Conservation (phyloP, 306 rosid species). For the Acmispon strigosus region DNA sequence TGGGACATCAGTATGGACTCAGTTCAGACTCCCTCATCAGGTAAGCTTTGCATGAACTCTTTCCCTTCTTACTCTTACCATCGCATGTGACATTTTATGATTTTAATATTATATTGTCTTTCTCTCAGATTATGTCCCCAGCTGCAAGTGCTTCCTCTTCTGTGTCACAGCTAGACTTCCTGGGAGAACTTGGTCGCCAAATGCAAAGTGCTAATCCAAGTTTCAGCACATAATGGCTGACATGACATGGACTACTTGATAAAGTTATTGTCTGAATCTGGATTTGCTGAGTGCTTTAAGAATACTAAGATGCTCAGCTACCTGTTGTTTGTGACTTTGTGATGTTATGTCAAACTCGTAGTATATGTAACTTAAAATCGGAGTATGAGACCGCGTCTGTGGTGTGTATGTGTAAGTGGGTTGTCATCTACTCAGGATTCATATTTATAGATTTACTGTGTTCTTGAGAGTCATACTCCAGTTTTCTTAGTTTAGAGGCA, state of each 20-base stretch:
- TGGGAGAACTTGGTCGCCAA: constrained; percentile 55
- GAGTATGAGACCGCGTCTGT: not conserved
- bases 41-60: constrained; percentile 17
- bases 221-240: constrained; percentile 30
- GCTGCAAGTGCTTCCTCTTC: constrained; percentile 29
- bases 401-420: constrained; percentile 8
- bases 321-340: constrained; percentile 20
- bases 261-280: constrained; percentile 16
- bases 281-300: constrained; percentile 1
- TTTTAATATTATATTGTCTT: not conserved
- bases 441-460: constrained; percentile 1
- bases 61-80: not conserved
- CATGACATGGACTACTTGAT: constrained; percentile 10
- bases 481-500: not conserved
- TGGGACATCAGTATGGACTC: constrained; percentile 52
- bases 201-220: constrained; percentile 28
- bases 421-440: not conserved
- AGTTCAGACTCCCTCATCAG: constrained; percentile 63
- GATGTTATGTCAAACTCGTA: constrained; percentile 12
- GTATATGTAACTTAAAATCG: constrained; percentile 9
- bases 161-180: constrained; percentile 48
- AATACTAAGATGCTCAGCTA: constrained; percentile 7
- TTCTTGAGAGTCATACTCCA: not conserved
- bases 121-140: constrained; percentile 36
- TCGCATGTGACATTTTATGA: not conserved